phyloP scores from a whole-genome alignment of 2,329 filamentous ascomycete species.

The Alternaria dauci region DNA sequence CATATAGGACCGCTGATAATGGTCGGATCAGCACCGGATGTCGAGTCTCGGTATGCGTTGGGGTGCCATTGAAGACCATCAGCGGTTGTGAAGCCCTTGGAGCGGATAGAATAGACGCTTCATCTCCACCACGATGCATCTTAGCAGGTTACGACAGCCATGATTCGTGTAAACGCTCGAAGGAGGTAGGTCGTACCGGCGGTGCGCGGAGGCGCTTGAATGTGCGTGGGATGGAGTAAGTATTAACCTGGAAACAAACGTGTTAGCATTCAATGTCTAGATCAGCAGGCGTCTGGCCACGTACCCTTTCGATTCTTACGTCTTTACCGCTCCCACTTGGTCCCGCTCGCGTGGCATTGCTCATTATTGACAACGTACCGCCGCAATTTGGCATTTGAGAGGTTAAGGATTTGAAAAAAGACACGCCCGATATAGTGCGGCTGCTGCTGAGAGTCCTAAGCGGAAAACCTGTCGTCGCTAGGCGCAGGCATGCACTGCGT shows the following conservation, averaged over 20 bases:
- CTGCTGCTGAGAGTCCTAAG: background rate
- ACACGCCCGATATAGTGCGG: background rate
- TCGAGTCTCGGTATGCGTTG: background rate
- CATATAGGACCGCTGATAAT: background rate
- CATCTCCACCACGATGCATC: slow-evolving; percentile 4
- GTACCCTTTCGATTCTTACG: slow-evolving; percentile 3
- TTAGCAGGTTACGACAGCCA: slow-evolving; percentile 2
- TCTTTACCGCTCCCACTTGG: slow-evolving; percentile 2
- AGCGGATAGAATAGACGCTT: background rate
- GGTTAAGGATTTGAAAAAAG: background rate
- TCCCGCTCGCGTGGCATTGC: background rate
- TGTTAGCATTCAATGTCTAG: background rate
- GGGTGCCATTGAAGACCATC: background rate
- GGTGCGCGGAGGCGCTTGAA: background rate
- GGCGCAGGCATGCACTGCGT: background rate
- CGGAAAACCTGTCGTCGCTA: background rate
- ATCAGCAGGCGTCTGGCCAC: background rate
- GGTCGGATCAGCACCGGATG: background rate
- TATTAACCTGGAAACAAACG: background rate
- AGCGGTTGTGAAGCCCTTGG: background rate
- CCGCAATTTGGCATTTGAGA: background rate
- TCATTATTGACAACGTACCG: slow-evolving; percentile 1
- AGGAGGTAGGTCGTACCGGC: background rate
- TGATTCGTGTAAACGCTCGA: background rate
- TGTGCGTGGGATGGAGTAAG: background rate